Evolutionary conservation across 2,329 filamentous ascomycete genomes (phyloP), one percentile per base, ranked within the genome.

Genomic region (Xylaria arbuscula): DNA sequence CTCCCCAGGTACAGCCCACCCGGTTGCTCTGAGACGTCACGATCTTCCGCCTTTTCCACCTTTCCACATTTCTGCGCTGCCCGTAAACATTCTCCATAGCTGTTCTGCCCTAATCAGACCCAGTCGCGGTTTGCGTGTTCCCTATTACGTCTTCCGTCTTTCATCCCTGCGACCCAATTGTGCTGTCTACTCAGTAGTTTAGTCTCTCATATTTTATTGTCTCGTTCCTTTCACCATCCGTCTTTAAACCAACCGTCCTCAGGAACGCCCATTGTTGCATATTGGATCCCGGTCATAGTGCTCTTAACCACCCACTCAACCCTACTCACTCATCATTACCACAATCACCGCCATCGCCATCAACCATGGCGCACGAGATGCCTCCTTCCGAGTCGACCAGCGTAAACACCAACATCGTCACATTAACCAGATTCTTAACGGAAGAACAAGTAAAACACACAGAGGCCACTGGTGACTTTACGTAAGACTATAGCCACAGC

Each of bases 381-480:
- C 73, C 76, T n/a, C 72, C 75, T 48, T 68, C 83, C 72, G 84
- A 89, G 74, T 85, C 86, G 75, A 93, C 97, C 84, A 91, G 92
- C 80, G 90, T 99, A 84, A 98, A 98, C 86, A 97, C 93, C 71
- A 89, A 98, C 81, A 98, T 99, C 79, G 87, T 98, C 79, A 98
- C 96, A 64, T 89, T 99, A 76, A 98, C 96, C 50, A 89, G 96
- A 70, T 97, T 96, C 86, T 88, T 99, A 76, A 98, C 94, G 36
- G 96, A 99, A 85, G 94, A 98, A 84, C 96, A 99, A 82, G 83
- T 87, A 70, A 98, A 98, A 83, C 90, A 97, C 84, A 91, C 92
- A 79, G 94, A 98, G 81, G 96, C 96, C 62, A 98, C 94, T 15
- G 96, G 96, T 84, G 96, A 99, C 84, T 99, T 99, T 84, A 99